Evolutionary conservation across 1,284 basidiomycete species (phyloP).

Genomic region (Trametes polyzona): DNA sequence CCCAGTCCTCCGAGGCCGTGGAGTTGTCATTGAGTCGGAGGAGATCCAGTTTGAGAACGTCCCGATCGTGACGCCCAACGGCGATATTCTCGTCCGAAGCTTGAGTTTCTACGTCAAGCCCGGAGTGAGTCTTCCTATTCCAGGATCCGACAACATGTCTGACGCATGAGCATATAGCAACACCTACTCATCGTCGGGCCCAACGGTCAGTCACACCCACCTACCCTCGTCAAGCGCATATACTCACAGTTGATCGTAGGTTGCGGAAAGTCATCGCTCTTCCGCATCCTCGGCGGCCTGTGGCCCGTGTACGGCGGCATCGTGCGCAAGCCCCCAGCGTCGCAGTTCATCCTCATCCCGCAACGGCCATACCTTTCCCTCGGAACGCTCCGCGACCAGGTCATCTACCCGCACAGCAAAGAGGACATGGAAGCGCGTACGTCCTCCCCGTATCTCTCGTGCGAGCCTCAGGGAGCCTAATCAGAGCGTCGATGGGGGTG

Average conservation of each 20-base stretch:
- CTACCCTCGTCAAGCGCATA: not conserved
- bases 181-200: constrained; percentile 92
- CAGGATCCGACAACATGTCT: not conserved
- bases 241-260: constrained; percentile 41
- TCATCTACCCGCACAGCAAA: constrained; percentile 85
- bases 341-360: constrained; percentile 93
- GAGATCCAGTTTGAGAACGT: constrained; percentile 93
- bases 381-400: constrained; percentile 93
- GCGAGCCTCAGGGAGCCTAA: not conserved
- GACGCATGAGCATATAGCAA: constrained; percentile 53
- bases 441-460: constrained; percentile 37
- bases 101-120: constrained; percentile 91
- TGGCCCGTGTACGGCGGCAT: constrained; percentile 97
- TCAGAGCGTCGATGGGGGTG: not conserved
- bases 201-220: constrained; percentile 58
- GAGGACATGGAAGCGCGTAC: constrained; percentile 73
- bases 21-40: constrained; percentile 81
- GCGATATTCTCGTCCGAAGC: constrained; percentile 85
- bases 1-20: constrained; percentile 82
- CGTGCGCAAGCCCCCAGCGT: constrained; percentile 91
- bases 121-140: constrained; percentile 61
- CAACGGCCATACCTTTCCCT: constrained; percentile 94
- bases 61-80: constrained; percentile 96
- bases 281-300: constrained; percentile 93
- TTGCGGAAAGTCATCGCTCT: constrained; percentile 89